Base-by-base conservation (phyloP, 2,329 filamentous ascomycete species). In the Plectosphaerella cucumerina region DNA sequence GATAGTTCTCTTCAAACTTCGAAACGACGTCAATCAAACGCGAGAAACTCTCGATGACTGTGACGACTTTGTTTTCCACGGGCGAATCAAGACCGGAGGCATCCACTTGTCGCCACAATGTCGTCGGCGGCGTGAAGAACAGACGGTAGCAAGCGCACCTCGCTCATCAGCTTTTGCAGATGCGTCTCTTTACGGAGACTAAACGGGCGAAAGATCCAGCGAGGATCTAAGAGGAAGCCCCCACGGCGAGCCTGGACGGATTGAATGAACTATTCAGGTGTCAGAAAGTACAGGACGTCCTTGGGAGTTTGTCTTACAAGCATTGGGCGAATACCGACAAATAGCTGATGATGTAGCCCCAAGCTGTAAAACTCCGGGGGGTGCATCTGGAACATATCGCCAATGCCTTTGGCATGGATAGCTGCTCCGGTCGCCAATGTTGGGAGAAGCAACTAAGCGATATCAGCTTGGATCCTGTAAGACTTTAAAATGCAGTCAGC, bases 291-390 rank as follows among this genome's bases (percentile, higher is more conserved):
- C 37, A 11, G 37, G 11, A 42, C 15, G 11, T 14, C 18, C 26
- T 11, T 31, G 26, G 3, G 23, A 17, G 2, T 6, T 17, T 31
- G 4, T 17, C 66, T 37, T 58, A 71, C 70, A 23, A 73, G 56
- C 5, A 69, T 54, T 9, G 71, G 69, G 14, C 71, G 58, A 45
- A 69, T 69, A 0, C 70, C 71, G 1, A 69, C 57, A 46, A 73
- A 73, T 0, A 73, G 56, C 33, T 59, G 61, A 43, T 74, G 70
- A 0, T 66, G 55, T n/a, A 63, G 51, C 1, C 67, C 70, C 2
- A 59, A 59, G 4, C 55, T 54, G 44, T 68, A 72, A 8, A 54
- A 55, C 8, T 59, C 57, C 0, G 70, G 65, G 0, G 57, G 51
- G 18, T 62, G 60, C 2, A 62, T 53, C 47, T 66, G 59, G 44